Percentiles rank a stretch among this genome's conserved stretches.
phyloP scores from a whole-genome alignment of 2,329 filamentous ascomycete genomes.

The Cercospora sojina region DNA sequence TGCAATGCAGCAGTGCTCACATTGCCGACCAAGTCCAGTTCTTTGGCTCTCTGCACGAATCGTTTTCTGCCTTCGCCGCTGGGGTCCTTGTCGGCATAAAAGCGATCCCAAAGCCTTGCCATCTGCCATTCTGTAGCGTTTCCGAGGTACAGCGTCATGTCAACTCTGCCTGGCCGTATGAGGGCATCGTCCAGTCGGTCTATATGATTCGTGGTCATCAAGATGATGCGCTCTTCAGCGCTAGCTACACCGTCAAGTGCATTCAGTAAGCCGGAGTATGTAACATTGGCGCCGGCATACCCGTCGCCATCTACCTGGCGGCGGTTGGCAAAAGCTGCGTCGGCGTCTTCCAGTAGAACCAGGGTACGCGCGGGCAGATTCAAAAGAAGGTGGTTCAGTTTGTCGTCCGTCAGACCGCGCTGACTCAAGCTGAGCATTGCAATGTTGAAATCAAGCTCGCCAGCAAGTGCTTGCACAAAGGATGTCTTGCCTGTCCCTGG shows the following conservation, averaged over 20 bases:
- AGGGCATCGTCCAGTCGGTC: constrained; percentile 85
- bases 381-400: constrained; percentile 79
- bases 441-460: constrained; percentile 88
- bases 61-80: constrained; percentile 61
- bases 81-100: constrained; percentile 79
- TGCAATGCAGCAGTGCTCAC: constrained; percentile 90
- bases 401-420: constrained; percentile 83
- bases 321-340: constrained; percentile 84
- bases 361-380: constrained; percentile 81
- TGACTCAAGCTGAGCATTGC: constrained; percentile 91
- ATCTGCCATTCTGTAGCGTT: constrained; percentile 86
- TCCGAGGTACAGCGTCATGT: constrained; percentile 87
- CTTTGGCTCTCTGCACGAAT: constrained; percentile 70
- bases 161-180: constrained; percentile 85
- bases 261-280: constrained; percentile 81
- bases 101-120: constrained; percentile 84
- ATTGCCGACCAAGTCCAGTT: constrained; percentile 68
- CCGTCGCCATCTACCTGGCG: constrained; percentile 75
- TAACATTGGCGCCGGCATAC: constrained; percentile 83
- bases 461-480: constrained; percentile 92
- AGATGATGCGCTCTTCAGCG: constrained; percentile 88
- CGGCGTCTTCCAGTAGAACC: constrained; percentile 83
- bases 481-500: constrained; percentile 92
- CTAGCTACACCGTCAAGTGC: constrained; percentile 82
- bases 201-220: constrained; percentile 92